Conservation (phyloP, 2,329 filamentous ascomycete species). For the Phyllosticta citribraziliensis region DNA sequence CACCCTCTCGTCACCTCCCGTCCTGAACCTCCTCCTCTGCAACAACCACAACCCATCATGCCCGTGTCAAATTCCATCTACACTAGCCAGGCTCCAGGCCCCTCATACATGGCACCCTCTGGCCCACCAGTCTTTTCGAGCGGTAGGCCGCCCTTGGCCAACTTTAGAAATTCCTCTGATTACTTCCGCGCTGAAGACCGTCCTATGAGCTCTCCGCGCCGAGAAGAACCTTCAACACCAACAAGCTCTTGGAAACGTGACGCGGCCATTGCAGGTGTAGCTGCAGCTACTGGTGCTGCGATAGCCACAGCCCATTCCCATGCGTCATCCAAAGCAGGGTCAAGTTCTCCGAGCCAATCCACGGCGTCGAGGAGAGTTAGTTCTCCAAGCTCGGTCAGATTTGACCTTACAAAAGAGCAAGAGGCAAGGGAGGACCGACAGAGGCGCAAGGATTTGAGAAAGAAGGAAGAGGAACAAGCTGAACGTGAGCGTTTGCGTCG, state of each 20-base stretch:
- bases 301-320: constrained; percentile 8
- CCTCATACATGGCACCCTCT: constrained; percentile 31
- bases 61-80: constrained; percentile 64
- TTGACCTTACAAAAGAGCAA: constrained; percentile 49
- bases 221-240: constrained; percentile 40
- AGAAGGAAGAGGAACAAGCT: constrained; percentile 13
- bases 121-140: constrained; percentile 32
- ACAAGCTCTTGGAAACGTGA: constrained; percentile 31
- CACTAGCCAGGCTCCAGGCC: constrained; percentile 30
- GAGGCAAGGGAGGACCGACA: constrained; percentile 37
- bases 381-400: constrained; percentile 41
- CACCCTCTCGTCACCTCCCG: constrained; percentile 24
- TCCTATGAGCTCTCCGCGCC: constrained; percentile 23
- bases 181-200: constrained; percentile 4
- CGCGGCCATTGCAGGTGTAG: constrained; percentile 34
- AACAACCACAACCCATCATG: constrained; percentile 71
- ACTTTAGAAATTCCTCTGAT: not conserved
- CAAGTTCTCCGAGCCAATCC: constrained; percentile 1
- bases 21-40: constrained; percentile 54
- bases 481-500: constrained; percentile 13
- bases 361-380: constrained; percentile 13
- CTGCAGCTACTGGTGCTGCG: constrained; percentile 32
- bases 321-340: not conserved
- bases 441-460: constrained; percentile 22
- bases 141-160: constrained; percentile 12